These are phyloP conservation scores for Sugiyamaella floridensis DNA, from an alignment of 805 yeast genomes.

Conservation along the genomic window DNA sequence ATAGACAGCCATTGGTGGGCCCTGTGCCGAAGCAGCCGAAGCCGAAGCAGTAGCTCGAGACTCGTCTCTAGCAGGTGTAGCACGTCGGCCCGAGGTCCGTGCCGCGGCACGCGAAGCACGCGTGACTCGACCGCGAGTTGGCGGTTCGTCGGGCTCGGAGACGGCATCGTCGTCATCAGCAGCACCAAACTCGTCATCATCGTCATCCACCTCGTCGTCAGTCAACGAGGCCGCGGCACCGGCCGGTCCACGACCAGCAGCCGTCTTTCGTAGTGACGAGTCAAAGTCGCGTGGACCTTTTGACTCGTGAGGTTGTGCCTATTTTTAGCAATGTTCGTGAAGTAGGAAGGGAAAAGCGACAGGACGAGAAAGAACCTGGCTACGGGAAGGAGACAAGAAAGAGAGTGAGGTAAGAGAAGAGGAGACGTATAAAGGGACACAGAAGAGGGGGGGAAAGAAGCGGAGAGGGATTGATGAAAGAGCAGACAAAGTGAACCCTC, in stretches of 20 bases:
- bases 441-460: not conserved
- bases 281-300: conserved; percentile 23
- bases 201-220: conserved; percentile 17
- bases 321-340: conserved; percentile 6
- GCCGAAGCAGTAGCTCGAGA: not conserved
- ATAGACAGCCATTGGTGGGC: not conserved
- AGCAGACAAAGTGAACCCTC: not conserved
- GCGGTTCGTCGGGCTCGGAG: not conserved
- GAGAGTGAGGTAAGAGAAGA: no score
- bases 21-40: not conserved
- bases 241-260: not conserved
- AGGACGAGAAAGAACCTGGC: not conserved
- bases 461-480: not conserved
- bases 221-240: conserved; percentile 3
- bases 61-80: not conserved
- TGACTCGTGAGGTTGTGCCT: conserved; percentile 24
- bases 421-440: no score
- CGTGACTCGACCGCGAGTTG: not conserved
- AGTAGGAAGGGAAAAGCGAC: not conserved
- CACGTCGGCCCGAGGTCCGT: not conserved
- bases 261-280: not conserved
- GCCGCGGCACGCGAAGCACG: not conserved
- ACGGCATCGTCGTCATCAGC: conserved; percentile 8
- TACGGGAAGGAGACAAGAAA: no score
- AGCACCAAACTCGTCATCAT: conserved; percentile 18